These are phyloP conservation scores for Acer negundo DNA, from an alignment of 345 rosid genomes.

Conservation along the genomic window DNA sequence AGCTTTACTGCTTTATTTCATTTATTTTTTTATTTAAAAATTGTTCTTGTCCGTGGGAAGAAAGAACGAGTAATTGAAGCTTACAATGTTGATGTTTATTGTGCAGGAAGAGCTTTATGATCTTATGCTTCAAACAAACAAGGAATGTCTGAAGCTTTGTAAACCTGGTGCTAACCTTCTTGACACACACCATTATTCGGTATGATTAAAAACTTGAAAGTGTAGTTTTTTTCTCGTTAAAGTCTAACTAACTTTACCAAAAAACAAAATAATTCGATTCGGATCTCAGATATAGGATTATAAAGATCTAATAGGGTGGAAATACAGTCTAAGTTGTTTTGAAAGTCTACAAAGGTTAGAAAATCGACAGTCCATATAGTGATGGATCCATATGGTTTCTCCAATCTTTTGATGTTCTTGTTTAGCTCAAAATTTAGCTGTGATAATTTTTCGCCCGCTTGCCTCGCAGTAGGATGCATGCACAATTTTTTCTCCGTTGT, in stretches of 20 bases:
- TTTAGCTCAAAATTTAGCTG: neutral
- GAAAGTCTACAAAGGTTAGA: neutral
- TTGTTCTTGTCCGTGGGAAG: neutral
- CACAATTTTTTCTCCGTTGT: neutral
- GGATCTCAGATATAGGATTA: neutral
- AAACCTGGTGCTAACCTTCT: constrained; percentile 77
- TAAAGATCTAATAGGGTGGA: neutral
- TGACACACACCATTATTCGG: constrained; percentile 74
- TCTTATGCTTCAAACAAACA: constrained; percentile 85
- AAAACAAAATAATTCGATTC: neutral
- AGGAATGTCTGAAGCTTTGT: constrained; percentile 73
- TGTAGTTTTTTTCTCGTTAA: constrained; percentile 1
- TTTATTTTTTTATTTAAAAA: neutral
- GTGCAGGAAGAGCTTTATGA: constrained; percentile 83
- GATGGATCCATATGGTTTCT: neutral
- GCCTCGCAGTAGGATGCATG: neutral
- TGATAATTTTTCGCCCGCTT: neutral
- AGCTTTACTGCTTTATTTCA: neutral
- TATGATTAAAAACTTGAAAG: constrained; percentile 31
- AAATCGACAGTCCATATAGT: neutral
- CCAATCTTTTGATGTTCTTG: neutral
- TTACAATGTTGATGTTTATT: constrained; percentile 13
- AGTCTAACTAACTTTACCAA: neutral
- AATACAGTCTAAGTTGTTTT: neutral
- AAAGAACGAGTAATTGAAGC: neutral